Conservation (phyloP, 768 basidiomycete species). For the Pulveroboletus sp. region DNA sequence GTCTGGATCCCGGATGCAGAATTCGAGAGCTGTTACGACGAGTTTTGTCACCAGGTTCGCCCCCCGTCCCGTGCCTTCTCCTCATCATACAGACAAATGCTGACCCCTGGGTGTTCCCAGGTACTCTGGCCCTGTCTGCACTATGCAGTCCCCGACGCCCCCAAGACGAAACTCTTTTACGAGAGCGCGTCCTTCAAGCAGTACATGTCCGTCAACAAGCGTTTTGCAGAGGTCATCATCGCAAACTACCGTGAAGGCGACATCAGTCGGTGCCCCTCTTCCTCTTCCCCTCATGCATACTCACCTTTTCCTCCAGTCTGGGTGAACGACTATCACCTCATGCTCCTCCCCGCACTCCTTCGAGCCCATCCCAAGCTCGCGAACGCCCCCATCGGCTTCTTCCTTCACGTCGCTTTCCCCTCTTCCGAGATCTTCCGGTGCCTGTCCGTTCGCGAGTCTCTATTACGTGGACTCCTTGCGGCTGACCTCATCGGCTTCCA, state of each 20-base stretch:
- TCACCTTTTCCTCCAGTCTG: slow-evolving; percentile 41
- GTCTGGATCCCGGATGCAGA: slow-evolving; percentile 83
- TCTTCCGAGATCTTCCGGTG: slow-evolving; percentile 95
- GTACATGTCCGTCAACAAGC: slow-evolving; percentile 85
- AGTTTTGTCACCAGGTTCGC: slow-evolving; percentile 77
- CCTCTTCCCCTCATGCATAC: background rate
- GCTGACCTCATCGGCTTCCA: slow-evolving; percentile 94
- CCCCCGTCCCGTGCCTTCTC: background rate
- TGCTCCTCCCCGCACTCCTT: slow-evolving; percentile 85
- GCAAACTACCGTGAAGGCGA: slow-evolving; percentile 83
- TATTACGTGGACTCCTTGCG: slow-evolving; percentile 85
- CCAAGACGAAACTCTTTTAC: slow-evolving; percentile 77
- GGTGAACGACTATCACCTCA: slow-evolving; percentile 96
- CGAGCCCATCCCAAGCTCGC: slow-evolving; percentile 52
- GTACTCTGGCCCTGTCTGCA: slow-evolving; percentile 87
- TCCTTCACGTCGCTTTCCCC: slow-evolving; percentile 96
- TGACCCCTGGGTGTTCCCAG: slow-evolving; percentile 17
- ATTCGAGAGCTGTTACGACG: slow-evolving; percentile 76
- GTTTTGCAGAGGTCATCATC: slow-evolving; percentile 83
- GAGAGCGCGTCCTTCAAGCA: slow-evolving; percentile 78
- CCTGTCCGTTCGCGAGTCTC: slow-evolving; percentile 68
- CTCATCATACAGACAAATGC: background rate
- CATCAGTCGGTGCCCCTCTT: slow-evolving; percentile 43
- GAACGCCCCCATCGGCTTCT: slow-evolving; percentile 63
- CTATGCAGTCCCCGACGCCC: slow-evolving; percentile 83